Percentiles rank a stretch among this genome's conserved stretches.
These are phyloP conservation scores for Malania oleifera DNA, from an alignment of 164 flowering plant genomes.

Conservation along the genomic window DNA sequence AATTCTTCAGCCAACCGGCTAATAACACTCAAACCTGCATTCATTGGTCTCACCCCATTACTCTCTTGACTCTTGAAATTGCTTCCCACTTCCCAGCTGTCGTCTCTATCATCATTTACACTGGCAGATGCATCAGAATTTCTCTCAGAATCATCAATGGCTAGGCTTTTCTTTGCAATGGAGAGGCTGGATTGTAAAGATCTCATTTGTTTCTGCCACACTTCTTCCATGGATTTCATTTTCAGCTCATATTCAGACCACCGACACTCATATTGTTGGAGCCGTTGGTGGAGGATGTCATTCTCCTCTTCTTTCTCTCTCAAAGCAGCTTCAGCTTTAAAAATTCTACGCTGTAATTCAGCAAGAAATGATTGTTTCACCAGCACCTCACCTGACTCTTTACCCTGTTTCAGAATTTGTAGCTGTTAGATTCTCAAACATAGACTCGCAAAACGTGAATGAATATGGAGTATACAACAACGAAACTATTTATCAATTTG, in stretches of 20 bases:
- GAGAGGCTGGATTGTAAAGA: slow-evolving; percentile 93
- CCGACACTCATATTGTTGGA: slow-evolving; percentile 85
- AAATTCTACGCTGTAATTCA: slow-evolving; percentile 84
- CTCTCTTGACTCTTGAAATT: slow-evolving; percentile 41
- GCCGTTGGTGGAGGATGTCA: slow-evolving; percentile 81
- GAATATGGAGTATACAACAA: neutral
- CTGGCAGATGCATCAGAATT: slow-evolving; percentile 74
- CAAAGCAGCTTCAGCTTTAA: slow-evolving; percentile 83
- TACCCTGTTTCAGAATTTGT: slow-evolving; percentile 30
- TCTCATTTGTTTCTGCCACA: slow-evolving; percentile 98
- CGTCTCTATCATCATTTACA: slow-evolving; percentile 42
- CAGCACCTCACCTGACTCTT: slow-evolving; percentile 66
- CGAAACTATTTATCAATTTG: neutral
- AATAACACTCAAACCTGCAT: slow-evolving; percentile 75
- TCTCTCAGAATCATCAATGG: slow-evolving; percentile 63
- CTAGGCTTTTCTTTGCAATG: slow-evolving; percentile 85
- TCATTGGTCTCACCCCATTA: slow-evolving; percentile 63
- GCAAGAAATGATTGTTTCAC: slow-evolving; percentile 80
- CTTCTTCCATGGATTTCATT: slow-evolving; percentile 98
- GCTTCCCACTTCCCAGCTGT: slow-evolving; percentile 48
- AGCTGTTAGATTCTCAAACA: neutral
- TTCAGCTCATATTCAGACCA: slow-evolving; percentile 95
- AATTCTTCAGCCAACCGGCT: slow-evolving; percentile 85
- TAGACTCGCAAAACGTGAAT: neutral
- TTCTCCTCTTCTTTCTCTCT: slow-evolving; percentile 93